Base-by-base conservation (phyloP, 176 grass and related monocot genomes). In the Carex pumila region DNA sequence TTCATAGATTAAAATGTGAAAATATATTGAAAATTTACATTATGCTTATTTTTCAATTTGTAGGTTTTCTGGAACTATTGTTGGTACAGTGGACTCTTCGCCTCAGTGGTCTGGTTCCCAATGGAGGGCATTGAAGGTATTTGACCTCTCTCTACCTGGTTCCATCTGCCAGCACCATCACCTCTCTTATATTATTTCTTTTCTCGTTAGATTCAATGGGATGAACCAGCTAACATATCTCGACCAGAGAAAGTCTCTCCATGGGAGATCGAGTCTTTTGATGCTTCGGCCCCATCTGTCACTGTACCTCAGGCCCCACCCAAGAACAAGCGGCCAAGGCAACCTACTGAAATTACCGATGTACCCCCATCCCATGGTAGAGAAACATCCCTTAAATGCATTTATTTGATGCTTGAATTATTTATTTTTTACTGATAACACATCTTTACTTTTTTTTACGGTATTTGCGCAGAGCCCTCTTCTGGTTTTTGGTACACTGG, bases 41-140 rank as follows among this genome's bases (percentile, higher is more conserved):
- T 58, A 34, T 79, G 64, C 53, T 62, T 29, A 67, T 71, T 29
- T 81, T 81, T 45, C 84, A 67, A 25, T 85, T 90, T 21, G 17
- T 80, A 97, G 94, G 63, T 92, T 94, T 87, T 87, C 78, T 72
- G 94, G 94, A 45, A 97, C 91, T 56, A 94, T 97, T 87, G 85
- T 92, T 86, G 89, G 90, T 87, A n/a, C 84, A 1, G 91, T 88
- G 65, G 85, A 89, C 82, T 64, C 65, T 80, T 83, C 91, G n/a
- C 89, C 94, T 52, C 94, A 88, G 32, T 97, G 94, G 94, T 68
- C 85, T 84, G 83, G 85, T 74, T 94, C 94, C 31, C 85, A 90
- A 0, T 97, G 94, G 94, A 94, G 94, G 88, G 88, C 84, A 13
- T 82, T 97, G 71, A 94, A 94, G 88, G 95, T 94, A 85, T 49